These are phyloP conservation scores for Pythium aphanidermatum DNA, from an alignment of 352 stramenopile genomes.

Conservation along the genomic window DNA sequence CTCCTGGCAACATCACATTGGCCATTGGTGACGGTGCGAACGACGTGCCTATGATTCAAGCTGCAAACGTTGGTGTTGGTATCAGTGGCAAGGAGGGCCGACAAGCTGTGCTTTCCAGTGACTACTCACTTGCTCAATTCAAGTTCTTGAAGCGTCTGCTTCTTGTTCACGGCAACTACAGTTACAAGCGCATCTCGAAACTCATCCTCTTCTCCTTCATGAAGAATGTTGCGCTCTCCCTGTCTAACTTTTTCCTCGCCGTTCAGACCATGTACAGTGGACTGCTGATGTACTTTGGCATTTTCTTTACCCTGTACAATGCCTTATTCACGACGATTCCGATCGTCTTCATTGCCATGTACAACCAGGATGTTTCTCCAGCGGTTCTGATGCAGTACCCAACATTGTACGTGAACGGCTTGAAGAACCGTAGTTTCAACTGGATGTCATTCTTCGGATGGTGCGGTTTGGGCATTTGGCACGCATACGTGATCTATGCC, in stretches of 20 bases:
- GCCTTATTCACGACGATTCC: conserved; percentile 87
- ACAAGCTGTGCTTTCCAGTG: conserved; percentile 78
- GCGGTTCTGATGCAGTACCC: conserved; percentile 87
- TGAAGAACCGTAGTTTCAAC: conserved; percentile 88
- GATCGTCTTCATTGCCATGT: conserved; percentile 88
- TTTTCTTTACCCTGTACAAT: conserved; percentile 89
- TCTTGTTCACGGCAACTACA: conserved; percentile 86
- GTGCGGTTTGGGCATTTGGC: conserved; percentile 80
- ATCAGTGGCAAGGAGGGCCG: conserved; percentile 85
- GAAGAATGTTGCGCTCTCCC: conserved; percentile 83
- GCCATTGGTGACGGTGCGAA: conserved; percentile 84
- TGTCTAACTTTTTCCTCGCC: conserved; percentile 84
- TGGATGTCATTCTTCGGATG: conserved; percentile 86
- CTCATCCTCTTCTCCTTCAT: conserved; percentile 87
- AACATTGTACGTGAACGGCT: conserved; percentile 81
- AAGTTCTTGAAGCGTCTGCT: conserved; percentile 75
- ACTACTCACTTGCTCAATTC: conserved; percentile 84
- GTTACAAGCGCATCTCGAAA: conserved; percentile 89
- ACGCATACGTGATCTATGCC: conserved; percentile 83
- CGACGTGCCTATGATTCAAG: conserved; percentile 87
- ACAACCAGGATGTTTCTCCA: conserved; percentile 87
- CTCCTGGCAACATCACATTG: conserved; percentile 80
- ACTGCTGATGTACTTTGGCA: conserved; percentile 85
- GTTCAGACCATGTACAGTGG: conserved; percentile 84
- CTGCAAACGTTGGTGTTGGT: conserved; percentile 77